A percentile compares a stretch with the other conserved stretches of the same genome.
Evolutionary conservation across 345 rosid species (phyloP).

Genomic region (Combretum micranthum): DNA sequence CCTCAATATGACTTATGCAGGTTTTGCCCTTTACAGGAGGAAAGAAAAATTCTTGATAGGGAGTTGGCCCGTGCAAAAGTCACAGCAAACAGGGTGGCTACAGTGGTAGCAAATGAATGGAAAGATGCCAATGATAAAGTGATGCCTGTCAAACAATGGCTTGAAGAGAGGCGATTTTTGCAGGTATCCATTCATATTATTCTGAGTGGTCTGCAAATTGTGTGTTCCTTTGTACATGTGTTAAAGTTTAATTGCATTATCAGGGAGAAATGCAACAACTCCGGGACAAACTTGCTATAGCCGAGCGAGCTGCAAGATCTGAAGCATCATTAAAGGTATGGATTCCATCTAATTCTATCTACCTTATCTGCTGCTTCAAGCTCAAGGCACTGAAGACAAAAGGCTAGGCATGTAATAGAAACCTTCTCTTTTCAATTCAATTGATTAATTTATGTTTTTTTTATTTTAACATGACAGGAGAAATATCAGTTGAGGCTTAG

Average conservation of each 20-base stretch:
- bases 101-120: conserved; percentile 97
- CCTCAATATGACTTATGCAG: too few species aligned
- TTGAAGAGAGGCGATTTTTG: conserved; percentile 87
- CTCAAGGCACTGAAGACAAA: too few species aligned
- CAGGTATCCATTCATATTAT: conserved; percentile 40
- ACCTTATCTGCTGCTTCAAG: too few species aligned
- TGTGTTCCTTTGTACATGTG: too few species aligned
- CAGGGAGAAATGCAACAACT: conserved; percentile 99
- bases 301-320: conserved; percentile 86
- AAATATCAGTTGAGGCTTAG: conserved; percentile 80
- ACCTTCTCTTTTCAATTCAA: too few species aligned
- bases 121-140: conserved; percentile 95
- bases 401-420: too few species aligned
- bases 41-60: conserved; percentile 84
- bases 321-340: conserved; percentile 97
- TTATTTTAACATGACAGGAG: conserved; percentile 64
- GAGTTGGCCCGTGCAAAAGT: conserved; percentile 98
- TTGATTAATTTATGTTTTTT: too few species aligned
- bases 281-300: conserved; percentile 73
- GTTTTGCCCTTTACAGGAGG: conserved; percentile 51
- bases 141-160: conserved; percentile 99
- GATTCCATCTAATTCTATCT: too few species aligned
- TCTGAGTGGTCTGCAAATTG: too few species aligned
- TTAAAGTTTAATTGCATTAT: too few species aligned
- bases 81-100: conserved; percentile 92